Base-by-base conservation (phyloP, 805 yeast species). In the Candida nitratophila region DNA sequence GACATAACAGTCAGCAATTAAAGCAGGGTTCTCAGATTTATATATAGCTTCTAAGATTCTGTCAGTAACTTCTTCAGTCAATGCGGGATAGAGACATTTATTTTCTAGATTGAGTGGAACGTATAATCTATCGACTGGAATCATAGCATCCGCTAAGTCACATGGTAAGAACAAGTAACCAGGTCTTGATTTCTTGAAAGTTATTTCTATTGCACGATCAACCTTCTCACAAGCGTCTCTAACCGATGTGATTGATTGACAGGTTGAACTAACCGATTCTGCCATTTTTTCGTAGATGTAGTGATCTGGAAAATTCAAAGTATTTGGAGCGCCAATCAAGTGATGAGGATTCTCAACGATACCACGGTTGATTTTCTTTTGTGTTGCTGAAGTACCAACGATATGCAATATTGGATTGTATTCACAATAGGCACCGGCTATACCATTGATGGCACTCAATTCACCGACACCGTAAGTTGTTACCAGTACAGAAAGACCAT, bases 81-180 rank as follows among this genome's bases (percentile, higher is more conserved):
- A 45, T 1, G 47, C 50, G 16, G 53, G 47, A 36, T 54, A 57
- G 0, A 21, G 7, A 2, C 59, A 48, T 4, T 50, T 50, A 29
- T 53, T 49, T 4, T 36, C 34, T 29, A 72, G 46, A 11, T 50
- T 31, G 26, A 63, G 44, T 7, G 56, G 69, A 6, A 49, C 50
- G 8, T 57, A 47, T 35, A 80, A 64, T 42, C 67, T 61, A 2
- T 45, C 38, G n/a, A 64, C 47, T 10, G 67, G 63, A 21, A 78
- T 68, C 16, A 52, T 39, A 86, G 59, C 80, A 79, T 61, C 65
- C 9, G 81, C 71, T 51, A 86, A 59, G 59, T 89, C 93, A 39
- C 76, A 66, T 1, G 96, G 96, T 39, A 90, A 64, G 57, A 79
- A 87, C 39, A 90, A 60, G 55, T 86, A 88, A 7, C 95, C 96